phyloP scores from a whole-genome alignment of 306 rosid species.

The Dryas octopetala region DNA sequence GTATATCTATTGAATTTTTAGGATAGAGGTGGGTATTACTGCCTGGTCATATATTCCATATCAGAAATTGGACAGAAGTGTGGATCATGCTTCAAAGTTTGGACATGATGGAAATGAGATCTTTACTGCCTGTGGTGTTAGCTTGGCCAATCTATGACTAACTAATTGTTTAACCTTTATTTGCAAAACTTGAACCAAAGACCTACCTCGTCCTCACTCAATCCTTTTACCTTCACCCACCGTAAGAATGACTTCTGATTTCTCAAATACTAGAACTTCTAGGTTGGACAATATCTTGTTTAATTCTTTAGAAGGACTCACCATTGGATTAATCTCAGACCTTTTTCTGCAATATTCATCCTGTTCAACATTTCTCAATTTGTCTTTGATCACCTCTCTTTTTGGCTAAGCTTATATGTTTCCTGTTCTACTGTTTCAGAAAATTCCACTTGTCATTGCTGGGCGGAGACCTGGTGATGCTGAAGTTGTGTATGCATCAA shows the following conservation, averaged over 20 bases:
- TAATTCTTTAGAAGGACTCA: neutral
- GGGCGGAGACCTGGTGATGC: conserved; percentile 94
- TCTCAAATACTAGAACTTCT: neutral
- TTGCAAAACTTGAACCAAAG: neutral
- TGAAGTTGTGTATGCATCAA: conserved; percentile 87
- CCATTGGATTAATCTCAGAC: neutral
- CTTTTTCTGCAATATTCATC: neutral
- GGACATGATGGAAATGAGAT: neutral
- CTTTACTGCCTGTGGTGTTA: neutral
- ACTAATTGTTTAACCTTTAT: neutral
- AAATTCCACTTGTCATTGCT: conserved; percentile 77
- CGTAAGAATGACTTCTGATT: conserved; percentile 1
- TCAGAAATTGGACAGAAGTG: neutral
- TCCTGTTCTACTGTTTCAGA: conserved; percentile 40
- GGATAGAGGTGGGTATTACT: neutral
- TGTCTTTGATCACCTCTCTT: neutral
- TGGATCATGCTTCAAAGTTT: neutral
- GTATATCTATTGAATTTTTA: neutral
- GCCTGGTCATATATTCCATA: neutral
- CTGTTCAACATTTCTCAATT: neutral
- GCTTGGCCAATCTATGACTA: neutral
- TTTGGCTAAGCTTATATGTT: neutral
- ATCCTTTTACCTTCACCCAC: neutral
- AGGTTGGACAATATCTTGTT: neutral
- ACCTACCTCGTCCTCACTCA: neutral